Evolutionary conservation across 1,139 yeast species (phyloP).

Genomic region (Zygoascus meyerae): DNA sequence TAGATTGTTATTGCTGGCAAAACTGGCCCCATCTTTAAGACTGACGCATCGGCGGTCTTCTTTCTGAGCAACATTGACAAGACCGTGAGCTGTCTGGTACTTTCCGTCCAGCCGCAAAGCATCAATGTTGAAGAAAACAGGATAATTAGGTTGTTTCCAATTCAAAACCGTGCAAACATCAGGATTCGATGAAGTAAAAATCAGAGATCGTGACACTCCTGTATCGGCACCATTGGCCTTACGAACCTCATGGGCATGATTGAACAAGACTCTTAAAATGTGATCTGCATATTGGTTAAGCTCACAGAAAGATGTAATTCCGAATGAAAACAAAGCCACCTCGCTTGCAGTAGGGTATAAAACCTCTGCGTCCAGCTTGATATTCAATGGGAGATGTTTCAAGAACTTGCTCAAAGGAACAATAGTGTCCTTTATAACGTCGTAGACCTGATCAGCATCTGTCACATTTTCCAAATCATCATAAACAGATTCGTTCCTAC

Average conservation of each 20-base stretch:
- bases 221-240: conserved; percentile 17
- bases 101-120: conserved; percentile 23
- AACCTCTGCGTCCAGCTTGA: conserved; percentile 72
- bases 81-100: conserved; percentile 34
- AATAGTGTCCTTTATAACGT: conserved; percentile 39
- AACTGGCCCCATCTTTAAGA: conserved; percentile 57
- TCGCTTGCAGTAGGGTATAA: conserved; percentile 75
- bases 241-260: conserved; percentile 50
- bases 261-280: conserved; percentile 65
- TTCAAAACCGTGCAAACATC: conserved; percentile 85
- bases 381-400: conserved; percentile 46
- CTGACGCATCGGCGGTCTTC: conserved; percentile 46
- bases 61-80: conserved; percentile 21
- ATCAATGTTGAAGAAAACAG: conserved; percentile 80
- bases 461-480: conserved; percentile 32
- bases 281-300: conserved; percentile 73
- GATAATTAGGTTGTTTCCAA: conserved; percentile 98
- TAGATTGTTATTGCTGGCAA: conserved; percentile 75
- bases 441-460: conserved; percentile 22
- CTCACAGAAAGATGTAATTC: conserved; percentile 38
- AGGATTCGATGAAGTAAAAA: conserved; percentile 82
- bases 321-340: conserved; percentile 33
- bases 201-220: conserved; percentile 48
- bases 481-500: conserved; percentile 13
- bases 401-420: conserved; percentile 63